Conservation (phyloP, 805 yeast species). For the Kuraishia ogatae region DNA sequence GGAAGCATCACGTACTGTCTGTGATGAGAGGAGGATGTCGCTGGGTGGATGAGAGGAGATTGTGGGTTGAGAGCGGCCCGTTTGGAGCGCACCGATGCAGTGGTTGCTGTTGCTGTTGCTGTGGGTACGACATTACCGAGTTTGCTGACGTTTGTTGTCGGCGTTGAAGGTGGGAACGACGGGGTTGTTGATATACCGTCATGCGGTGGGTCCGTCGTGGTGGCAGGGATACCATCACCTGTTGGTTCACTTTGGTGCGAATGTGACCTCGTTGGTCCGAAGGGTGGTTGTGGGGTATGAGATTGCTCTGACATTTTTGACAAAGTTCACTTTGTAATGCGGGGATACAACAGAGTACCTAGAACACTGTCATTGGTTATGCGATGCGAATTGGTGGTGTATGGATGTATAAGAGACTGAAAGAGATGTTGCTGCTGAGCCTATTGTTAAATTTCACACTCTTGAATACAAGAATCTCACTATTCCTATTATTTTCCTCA, state of each 20-base stretch:
- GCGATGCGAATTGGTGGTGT: too few species aligned
- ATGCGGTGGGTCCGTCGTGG: not conserved
- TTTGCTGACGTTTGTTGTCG: not conserved
- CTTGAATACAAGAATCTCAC: too few species aligned
- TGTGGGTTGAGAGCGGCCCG: not conserved
- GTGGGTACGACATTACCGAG: not conserved
- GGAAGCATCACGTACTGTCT: constrained; percentile 3
- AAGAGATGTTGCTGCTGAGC: too few species aligned
- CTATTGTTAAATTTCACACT: too few species aligned
- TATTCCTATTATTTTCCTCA: too few species aligned
- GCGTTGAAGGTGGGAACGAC: not conserved
- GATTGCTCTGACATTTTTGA: too few species aligned
- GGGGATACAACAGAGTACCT: too few species aligned
- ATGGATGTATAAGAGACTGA: too few species aligned
- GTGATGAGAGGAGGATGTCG: not conserved
- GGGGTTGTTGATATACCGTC: not conserved
- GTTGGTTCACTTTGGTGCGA: not conserved
- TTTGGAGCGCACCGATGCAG: not conserved
- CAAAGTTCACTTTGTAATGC: too few species aligned
- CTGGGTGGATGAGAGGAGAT: not conserved
- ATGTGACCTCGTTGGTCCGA: not conserved
- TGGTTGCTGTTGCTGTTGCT: not conserved
- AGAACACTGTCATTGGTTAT: too few species aligned
- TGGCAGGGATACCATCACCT: constrained; percentile 4
- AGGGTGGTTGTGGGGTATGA: too few species aligned